Evolutionary conservation across 495 filamentous ascomycete species (phyloP), one percentile per base, ranked within the genome.

Genomic region (Clohesyomyces aquaticus): DNA sequence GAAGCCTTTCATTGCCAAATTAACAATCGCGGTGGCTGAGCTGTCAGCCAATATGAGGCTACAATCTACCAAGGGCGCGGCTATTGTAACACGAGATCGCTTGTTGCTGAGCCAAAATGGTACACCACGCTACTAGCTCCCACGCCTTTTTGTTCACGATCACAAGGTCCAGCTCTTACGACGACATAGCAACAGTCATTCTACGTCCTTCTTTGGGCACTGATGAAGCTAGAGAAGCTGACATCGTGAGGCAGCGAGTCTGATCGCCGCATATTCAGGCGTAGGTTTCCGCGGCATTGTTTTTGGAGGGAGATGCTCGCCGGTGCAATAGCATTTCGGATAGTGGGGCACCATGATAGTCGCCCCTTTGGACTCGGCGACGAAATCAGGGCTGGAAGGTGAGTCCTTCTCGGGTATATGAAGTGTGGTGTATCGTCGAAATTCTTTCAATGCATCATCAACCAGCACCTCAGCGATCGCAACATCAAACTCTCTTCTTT

Each of bases 161-260:
- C 51, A 55, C 32, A 28, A 32, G 51, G 14, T 3, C 29, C 6
- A 38, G n/a, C 29, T 8, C 1, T 27, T 18, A 52, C 25, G 3
- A 10, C 49, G 16, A 38, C 18, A 41, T 22, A 8, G 4, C 49
- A 27, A 6, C 10, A 52, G 2, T 14, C 32, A 10, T 18, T 10
- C 28, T 25, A n/a, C 28, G 51, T 55, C 51, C 51, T 55, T 35
- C 50, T 54, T 42, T n/a, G 51, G 51, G 51, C 51, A 3, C 18
- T 29, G 41, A 42, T 29, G 19, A 11, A 26, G 28, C 43, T 47
- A 18, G 3, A n/a, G n/a, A 14, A 19, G 35, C 16, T 41, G 26
- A 55, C 23, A 8, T 28, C 32, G 8, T 19, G 29, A 41, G 35
- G 51, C 51, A 19, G 19, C 51, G 51, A 55, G 35, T 55, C 51